A percentile compares a stretch with the other conserved stretches of the same genome.
Conservation (phyloP, 495 filamentous ascomycete genomes). For the Penicillium argentinense region DNA sequence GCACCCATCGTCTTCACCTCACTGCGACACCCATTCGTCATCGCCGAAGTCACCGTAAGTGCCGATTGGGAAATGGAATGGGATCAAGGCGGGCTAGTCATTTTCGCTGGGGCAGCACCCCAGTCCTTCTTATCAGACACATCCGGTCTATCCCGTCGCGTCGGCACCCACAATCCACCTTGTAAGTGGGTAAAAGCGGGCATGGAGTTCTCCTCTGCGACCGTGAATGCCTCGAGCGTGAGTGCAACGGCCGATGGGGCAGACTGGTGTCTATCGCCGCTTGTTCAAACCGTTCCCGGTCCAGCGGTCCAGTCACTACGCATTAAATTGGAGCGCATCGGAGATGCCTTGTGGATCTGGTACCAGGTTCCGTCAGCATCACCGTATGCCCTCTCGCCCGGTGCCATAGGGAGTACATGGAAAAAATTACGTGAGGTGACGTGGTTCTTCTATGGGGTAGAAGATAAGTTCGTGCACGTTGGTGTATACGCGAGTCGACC, state of each 20-base stretch:
- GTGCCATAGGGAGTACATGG: slow-evolving; percentile 48
- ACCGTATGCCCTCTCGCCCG: slow-evolving; percentile 37
- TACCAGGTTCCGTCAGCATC: slow-evolving; percentile 47
- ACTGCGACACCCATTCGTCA: slow-evolving; percentile 51
- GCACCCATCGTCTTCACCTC: slow-evolving; percentile 59
- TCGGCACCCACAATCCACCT: slow-evolving; percentile 17
- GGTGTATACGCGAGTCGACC: slow-evolving; percentile 59
- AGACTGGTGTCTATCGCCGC: slow-evolving; percentile 56
- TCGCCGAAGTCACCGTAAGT: slow-evolving; percentile 59
- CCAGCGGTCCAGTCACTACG: slow-evolving; percentile 43
- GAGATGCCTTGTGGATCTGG: slow-evolving; percentile 58
- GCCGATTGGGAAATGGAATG: slow-evolving; percentile 61
- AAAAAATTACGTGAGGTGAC: slow-evolving; percentile 59
- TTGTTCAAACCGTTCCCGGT: slow-evolving; percentile 24
- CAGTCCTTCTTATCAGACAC: slow-evolving; percentile 32
- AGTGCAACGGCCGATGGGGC: slow-evolving; percentile 57
- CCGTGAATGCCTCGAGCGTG: slow-evolving; percentile 54
- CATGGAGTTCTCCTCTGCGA: slow-evolving; percentile 54
- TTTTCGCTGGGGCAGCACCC: slow-evolving; percentile 72
- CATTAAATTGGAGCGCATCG: slow-evolving; percentile 59
- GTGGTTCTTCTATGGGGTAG: slow-evolving; percentile 61
- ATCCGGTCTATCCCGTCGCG: slow-evolving; percentile 11
- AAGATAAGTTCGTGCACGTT: slow-evolving; percentile 58
- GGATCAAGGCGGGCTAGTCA: slow-evolving; percentile 71
- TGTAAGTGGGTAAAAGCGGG: slow-evolving; percentile 63